These are phyloP conservation scores for Ceratobasidium sp. DNA, from an alignment of 1,284 basidiomycete genomes.

Conservation along the genomic window DNA sequence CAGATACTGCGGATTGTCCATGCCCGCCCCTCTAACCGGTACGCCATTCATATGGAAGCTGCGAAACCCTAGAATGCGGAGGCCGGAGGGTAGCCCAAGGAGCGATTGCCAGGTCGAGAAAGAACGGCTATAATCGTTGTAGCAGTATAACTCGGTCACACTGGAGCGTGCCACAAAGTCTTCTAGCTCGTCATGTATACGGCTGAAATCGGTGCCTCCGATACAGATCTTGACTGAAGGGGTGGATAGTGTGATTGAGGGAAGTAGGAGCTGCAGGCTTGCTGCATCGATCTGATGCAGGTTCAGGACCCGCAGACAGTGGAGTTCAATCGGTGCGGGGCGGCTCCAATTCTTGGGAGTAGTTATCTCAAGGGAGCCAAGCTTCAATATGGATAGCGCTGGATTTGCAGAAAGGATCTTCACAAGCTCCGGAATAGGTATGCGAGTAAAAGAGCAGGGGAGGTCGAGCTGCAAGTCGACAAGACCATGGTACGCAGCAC, in stretches of 20 bases:
- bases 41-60: too few relatives aligned
- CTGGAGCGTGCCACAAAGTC: not conserved
- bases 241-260: not conserved
- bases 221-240: not conserved
- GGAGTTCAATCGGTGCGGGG: not conserved
- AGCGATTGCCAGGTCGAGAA: too few relatives aligned
- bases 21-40: too few relatives aligned
- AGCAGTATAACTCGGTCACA: too few relatives aligned
- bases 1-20: too few relatives aligned
- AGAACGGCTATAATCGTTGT: too few relatives aligned
- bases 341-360: not conserved
- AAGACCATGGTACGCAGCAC: not conserved
- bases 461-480: not conserved
- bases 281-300: not conserved
- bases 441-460: too few relatives aligned
- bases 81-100: too few relatives aligned
- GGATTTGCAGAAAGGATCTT: not conserved
- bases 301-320: not conserved
- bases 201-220: not conserved
- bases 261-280: not conserved
- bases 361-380: not conserved
- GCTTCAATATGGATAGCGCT: not conserved
- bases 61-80: too few relatives aligned
- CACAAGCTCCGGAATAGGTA: not conserved
- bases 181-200: not conserved